These are phyloP conservation scores for Penicillium lividum DNA, from an alignment of 495 filamentous ascomycete genomes.

Conservation along the genomic window DNA sequence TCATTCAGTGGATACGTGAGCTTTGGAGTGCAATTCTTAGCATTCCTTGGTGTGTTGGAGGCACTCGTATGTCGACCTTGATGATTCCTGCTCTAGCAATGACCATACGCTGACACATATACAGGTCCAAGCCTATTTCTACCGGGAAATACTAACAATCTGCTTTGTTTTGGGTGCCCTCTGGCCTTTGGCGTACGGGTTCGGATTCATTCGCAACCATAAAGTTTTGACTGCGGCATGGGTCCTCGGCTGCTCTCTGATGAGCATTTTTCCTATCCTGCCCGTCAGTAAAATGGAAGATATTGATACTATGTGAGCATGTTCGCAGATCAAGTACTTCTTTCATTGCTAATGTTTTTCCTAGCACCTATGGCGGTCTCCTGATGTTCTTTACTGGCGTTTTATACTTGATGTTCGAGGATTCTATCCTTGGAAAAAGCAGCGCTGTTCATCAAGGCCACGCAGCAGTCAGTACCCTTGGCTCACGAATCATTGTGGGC, in stretches of 20 bases:
- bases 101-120: constrained; percentile 9
- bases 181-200: constrained; percentile 78
- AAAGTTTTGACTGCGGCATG: constrained; percentile 65
- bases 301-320: constrained; percentile 70
- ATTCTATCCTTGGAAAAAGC: constrained; percentile 54
- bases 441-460: constrained; percentile 19
- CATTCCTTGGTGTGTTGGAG: constrained; percentile 74
- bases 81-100: neutral
- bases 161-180: constrained; percentile 73
- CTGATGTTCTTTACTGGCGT: constrained; percentile 80
- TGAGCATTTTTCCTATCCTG: constrained; percentile 90
- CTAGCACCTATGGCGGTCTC: constrained; percentile 70
- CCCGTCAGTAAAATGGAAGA: constrained; percentile 84
- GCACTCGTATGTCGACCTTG: constrained; percentile 65
- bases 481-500: constrained; percentile 58
- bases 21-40: constrained; percentile 58
- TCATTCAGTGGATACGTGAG: constrained; percentile 54
- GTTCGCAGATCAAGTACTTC: neutral
- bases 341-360: constrained; percentile 26
- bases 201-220: constrained; percentile 68
- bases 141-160: constrained; percentile 81
- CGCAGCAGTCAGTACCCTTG: constrained; percentile 37
- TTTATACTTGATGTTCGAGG: constrained; percentile 80
- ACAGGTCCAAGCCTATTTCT: constrained; percentile 82
- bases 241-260: constrained; percentile 72